These are phyloP conservation scores for Lactifluus hygrophoroides DNA, from an alignment of 768 basidiomycete genomes.

Conservation along the genomic window DNA sequence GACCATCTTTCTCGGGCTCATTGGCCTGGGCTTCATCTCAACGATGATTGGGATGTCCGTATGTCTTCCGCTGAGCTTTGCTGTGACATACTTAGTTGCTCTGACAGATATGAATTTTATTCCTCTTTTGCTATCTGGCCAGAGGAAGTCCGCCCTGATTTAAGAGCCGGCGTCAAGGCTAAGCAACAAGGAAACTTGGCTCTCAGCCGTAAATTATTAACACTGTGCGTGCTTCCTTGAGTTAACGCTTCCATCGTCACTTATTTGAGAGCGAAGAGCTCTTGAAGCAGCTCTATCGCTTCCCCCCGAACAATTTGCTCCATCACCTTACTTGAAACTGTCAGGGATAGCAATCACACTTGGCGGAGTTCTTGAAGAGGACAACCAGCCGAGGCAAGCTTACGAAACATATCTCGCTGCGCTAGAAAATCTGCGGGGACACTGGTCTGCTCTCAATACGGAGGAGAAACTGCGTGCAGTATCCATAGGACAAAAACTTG, in stretches of 20 bases:
- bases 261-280: conserved; percentile 32
- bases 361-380: conserved; percentile 45
- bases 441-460: conserved; percentile 23
- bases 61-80: background rate
- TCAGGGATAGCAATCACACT: conserved; percentile 59
- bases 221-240: conserved; percentile 35
- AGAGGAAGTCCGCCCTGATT: conserved; percentile 47
- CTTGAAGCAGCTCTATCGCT: conserved; percentile 45
- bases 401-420: conserved; percentile 22
- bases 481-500: conserved; percentile 39
- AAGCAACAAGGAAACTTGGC: conserved; percentile 48
- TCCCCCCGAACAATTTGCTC: conserved; percentile 28
- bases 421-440: conserved; percentile 24
- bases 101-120: conserved; percentile 46
- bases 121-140: conserved; percentile 59
- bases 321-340: conserved; percentile 53
- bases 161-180: conserved; percentile 57
- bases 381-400: conserved; percentile 27
- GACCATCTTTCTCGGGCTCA: conserved; percentile 11
- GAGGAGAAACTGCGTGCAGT: conserved; percentile 37
- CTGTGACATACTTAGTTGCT: conserved; percentile 23
- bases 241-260: background rate
- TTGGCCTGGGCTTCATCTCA: conserved; percentile 12
- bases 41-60: conserved; percentile 16
- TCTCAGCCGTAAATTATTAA: conserved; percentile 43